A percentile compares a stretch with the other conserved stretches of the same genome.
Evolutionary conservation across 164 flowering plant genomes (phyloP).

Genomic region (Santalum album): DNA sequence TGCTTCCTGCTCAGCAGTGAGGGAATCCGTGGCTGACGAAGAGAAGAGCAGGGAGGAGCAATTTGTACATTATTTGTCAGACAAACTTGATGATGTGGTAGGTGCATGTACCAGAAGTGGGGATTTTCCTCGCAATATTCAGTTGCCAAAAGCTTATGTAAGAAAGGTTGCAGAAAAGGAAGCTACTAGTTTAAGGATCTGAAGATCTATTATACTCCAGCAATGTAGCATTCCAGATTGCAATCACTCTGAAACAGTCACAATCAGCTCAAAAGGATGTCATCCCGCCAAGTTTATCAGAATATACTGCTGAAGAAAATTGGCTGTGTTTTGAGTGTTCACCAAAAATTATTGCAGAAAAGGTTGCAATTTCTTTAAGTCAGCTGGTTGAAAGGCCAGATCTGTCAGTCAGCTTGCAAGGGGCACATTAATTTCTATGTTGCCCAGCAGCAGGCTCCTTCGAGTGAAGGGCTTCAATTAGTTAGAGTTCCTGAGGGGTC

Average conservation of each 20-base stretch:
- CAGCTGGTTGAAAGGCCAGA: conserved; percentile 23
- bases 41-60: conserved; percentile 33
- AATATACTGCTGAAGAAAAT: conserved; percentile 14
- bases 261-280: conserved; percentile 22
- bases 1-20: conserved; percentile 24
- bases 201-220: conserved; percentile 64
- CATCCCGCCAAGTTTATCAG: conserved; percentile 6
- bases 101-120: conserved; percentile 26
- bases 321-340: conserved; percentile 16
- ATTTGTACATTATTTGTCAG: conserved; percentile 31
- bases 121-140: conserved; percentile 32
- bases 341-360: conserved; percentile 55
- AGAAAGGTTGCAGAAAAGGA: conserved; percentile 60
- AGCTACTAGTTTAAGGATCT: conserved; percentile 36
- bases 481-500: conserved; percentile 14
- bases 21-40: conserved; percentile 18
- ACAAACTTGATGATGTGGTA: conserved; percentile 41
- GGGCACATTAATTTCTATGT: conserved; percentile 81
- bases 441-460: conserved; percentile 15
- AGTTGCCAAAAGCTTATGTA: conserved; percentile 61
- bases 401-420: conserved; percentile 61
- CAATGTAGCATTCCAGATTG: conserved; percentile 76
- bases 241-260: conserved; percentile 45
- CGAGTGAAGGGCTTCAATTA: conserved; percentile 15
- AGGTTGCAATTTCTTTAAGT: conserved; percentile 29